A percentile compares a stretch with the other conserved stretches of the same genome.
Evolutionary conservation across 495 filamentous ascomycete genomes (phyloP).

Genomic region (Hypomontagnella monticulosa): DNA sequence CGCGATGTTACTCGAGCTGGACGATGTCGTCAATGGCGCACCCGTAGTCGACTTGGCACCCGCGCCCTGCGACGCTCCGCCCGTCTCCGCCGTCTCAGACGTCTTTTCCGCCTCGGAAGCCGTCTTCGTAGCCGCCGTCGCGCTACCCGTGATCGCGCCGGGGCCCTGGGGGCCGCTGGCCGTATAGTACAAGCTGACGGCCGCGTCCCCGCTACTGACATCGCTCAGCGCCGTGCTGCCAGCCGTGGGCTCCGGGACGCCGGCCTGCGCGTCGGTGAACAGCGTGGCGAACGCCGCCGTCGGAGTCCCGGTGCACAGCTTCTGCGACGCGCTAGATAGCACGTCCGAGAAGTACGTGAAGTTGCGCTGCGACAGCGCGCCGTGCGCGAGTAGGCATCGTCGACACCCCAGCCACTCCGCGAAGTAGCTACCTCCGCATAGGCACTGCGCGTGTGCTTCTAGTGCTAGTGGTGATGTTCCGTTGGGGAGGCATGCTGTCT

Average conservation of each 20-base stretch:
- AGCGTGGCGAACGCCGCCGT: conserved; percentile 42
- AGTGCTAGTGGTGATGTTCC: conserved; percentile 41
- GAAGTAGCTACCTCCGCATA: conserved; percentile 54
- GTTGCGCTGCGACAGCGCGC: conserved; percentile 43
- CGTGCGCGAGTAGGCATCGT: conserved; percentile 50
- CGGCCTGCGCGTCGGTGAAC: conserved; percentile 37
- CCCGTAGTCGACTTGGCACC: not conserved
- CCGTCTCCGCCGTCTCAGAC: not conserved
- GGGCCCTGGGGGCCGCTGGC: conserved; percentile 44
- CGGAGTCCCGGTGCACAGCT: conserved; percentile 46
- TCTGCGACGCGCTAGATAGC: conserved; percentile 37
- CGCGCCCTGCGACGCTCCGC: conserved; percentile 7
- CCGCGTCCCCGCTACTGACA: conserved; percentile 44
- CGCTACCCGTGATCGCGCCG: conserved; percentile 50
- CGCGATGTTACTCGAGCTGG: conserved; percentile 17
- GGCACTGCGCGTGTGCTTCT: conserved; percentile 53
- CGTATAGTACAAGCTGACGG: conserved; percentile 52
- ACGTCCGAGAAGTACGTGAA: conserved; percentile 43
- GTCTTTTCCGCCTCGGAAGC: not conserved
- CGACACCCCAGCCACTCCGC: conserved; percentile 51
- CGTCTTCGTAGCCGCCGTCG: conserved; percentile 42
- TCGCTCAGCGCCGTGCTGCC: conserved; percentile 44
- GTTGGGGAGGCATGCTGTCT: conserved; percentile 44
- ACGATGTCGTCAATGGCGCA: not conserved
- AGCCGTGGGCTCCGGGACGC: conserved; percentile 26